Evolutionary conservation across 257 asterid species (phyloP).

Genomic region (Coffea canephora): DNA sequence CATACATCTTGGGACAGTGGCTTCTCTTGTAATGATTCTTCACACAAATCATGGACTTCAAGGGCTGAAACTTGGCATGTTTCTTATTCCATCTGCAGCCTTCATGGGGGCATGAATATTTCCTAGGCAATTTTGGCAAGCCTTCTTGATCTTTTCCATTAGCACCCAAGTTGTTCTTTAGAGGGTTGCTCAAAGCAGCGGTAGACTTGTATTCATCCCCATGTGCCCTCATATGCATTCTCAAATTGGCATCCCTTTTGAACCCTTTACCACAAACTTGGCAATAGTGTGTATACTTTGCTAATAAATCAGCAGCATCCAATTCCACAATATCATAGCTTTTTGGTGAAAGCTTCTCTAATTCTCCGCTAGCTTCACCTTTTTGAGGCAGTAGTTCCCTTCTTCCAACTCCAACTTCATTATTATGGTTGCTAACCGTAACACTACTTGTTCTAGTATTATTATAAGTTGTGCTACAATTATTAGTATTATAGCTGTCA

Average conservation of each 20-base stretch:
- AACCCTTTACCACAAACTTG: conserved; percentile 81
- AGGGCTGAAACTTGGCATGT: conserved; percentile 66
- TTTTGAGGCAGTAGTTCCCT: conserved; percentile 22
- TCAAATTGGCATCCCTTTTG: conserved; percentile 77
- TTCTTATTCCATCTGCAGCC: conserved; percentile 76
- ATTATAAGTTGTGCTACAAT: conserved; percentile 3
- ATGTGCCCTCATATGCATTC: conserved; percentile 94
- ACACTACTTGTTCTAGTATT: conserved; percentile 7
- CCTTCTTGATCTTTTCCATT: conserved; percentile 9
- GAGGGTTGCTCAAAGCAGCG: conserved; percentile 66
- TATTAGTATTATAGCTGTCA: conserved; percentile 17
- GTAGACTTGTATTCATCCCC: conserved; percentile 75
- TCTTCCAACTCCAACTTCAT: conserved; percentile 10
- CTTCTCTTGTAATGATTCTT: conserved; percentile 82
- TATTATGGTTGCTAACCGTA: neutral
- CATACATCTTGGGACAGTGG: conserved; percentile 85
- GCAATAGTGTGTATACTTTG: conserved; percentile 78
- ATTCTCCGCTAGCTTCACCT: conserved; percentile 12
- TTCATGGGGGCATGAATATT: conserved; percentile 80
- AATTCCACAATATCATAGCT: conserved; percentile 57
- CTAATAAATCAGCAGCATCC: conserved; percentile 65
- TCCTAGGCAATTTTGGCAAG: conserved; percentile 17
- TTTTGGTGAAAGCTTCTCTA: conserved; percentile 10
- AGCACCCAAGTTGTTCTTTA: conserved; percentile 16
- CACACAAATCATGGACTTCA: conserved; percentile 76